phyloP scores from a whole-genome alignment of 2,329 filamentous ascomycete species.

The Sclerotinia minor region DNA sequence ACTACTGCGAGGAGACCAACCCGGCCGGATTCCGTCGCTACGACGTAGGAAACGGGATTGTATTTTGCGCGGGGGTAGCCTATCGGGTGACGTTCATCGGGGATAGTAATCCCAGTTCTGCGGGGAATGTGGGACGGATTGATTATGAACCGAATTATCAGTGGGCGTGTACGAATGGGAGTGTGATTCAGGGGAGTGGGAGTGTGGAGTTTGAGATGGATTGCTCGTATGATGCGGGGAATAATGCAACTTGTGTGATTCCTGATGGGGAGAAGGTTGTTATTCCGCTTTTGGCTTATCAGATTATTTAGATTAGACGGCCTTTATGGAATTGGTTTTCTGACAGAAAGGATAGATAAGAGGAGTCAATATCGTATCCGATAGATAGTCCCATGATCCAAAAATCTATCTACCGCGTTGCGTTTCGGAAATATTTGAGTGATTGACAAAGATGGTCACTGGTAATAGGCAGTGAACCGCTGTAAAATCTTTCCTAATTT shows the following conservation, averaged over 20 bases:
- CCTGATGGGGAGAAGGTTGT: background rate
- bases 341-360: background rate
- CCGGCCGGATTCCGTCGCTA: background rate
- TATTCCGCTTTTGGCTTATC: conserved; percentile 4
- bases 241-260: conserved; percentile 5
- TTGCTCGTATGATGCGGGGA: conserved; percentile 3
- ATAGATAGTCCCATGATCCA: background rate
- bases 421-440: background rate
- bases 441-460: background rate
- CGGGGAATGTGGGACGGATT: background rate
- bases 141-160: background rate
- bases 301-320: background rate
- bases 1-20: background rate
- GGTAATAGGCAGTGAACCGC: background rate
- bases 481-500: background rate
- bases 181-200: background rate
- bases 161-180: conserved; percentile 17
- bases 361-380: background rate
- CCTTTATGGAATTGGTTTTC: background rate
- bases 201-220: conserved; percentile 1
- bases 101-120: background rate
- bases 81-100: background rate
- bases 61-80: conserved; percentile 5
- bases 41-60: background rate
- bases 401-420: background rate